A percentile compares a stretch with the other conserved stretches of the same genome.
These are phyloP conservation scores for Monilinia polystroma DNA, from an alignment of 2,329 filamentous ascomycete species.

Conservation along the genomic window DNA sequence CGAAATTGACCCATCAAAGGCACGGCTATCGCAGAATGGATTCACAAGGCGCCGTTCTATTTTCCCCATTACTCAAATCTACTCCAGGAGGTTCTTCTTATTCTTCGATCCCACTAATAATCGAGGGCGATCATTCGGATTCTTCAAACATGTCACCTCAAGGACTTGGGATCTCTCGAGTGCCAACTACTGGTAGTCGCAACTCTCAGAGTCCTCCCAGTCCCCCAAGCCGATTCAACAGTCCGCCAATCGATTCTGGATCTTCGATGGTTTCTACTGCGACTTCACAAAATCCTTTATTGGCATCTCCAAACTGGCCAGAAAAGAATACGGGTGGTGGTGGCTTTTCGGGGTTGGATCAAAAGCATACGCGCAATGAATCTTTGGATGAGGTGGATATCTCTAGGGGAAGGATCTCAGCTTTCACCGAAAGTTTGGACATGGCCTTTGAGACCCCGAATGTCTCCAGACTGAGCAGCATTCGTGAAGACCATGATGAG, in stretches of 20 bases:
- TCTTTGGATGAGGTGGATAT: constrained; percentile 23
- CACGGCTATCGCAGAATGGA: constrained; percentile 21
- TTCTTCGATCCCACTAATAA: constrained; percentile 1
- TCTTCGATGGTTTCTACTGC: constrained; percentile 5
- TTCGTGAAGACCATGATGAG: constrained; percentile 14
- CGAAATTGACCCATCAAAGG: constrained; percentile 11
- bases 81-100: background rate
- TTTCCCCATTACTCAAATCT: constrained; percentile 4
- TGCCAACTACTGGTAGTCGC: constrained; percentile 5
- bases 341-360: background rate
- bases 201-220: constrained; percentile 17
- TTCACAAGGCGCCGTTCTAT: constrained; percentile 17
- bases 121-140: background rate
- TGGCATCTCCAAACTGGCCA: constrained; percentile 26
- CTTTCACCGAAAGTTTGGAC: constrained; percentile 25
- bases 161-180: constrained; percentile 20
- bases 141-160: constrained; percentile 4
- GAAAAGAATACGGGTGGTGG: constrained; percentile 14
- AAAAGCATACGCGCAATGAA: constrained; percentile 6
- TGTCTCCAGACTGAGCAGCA: constrained; percentile 10
- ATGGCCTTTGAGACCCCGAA: constrained; percentile 17
- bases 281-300: constrained; percentile 21
- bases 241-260: constrained; percentile 1
- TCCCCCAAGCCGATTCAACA: constrained; percentile 12
- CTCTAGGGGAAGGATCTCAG: constrained; percentile 24